Conservation (phyloP, 2,329 filamentous ascomycete species). For the Fusarium sarcochroum region DNA sequence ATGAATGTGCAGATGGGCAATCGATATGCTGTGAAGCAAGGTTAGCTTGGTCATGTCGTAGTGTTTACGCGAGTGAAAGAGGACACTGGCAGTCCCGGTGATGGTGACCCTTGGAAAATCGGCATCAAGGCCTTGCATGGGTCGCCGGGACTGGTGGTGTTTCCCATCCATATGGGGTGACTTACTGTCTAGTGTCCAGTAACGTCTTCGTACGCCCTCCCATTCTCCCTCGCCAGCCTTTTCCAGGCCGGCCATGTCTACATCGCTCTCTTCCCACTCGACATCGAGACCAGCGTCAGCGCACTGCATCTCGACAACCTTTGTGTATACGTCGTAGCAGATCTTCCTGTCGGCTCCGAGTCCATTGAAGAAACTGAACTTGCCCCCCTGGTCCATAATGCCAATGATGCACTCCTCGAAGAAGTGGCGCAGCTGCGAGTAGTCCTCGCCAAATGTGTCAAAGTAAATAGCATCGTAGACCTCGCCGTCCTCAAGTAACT, state of each 20-base stretch:
- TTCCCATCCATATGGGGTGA: slow-evolving; percentile 25
- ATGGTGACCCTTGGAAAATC: background rate
- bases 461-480: slow-evolving; percentile 94
- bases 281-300: slow-evolving; percentile 91
- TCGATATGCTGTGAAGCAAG: slow-evolving; percentile 69
- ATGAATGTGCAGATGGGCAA: slow-evolving; percentile 83
- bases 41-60: slow-evolving; percentile 38
- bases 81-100: background rate
- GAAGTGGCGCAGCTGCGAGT: slow-evolving; percentile 85
- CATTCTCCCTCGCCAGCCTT: slow-evolving; percentile 81
- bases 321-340: slow-evolving; percentile 96
- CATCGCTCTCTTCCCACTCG: slow-evolving; percentile 83
- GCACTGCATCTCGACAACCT: slow-evolving; percentile 91
- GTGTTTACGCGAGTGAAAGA: background rate
- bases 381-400: slow-evolving; percentile 78
- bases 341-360: slow-evolving; percentile 92
- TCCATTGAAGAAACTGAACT: slow-evolving; percentile 91
- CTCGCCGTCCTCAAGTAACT: slow-evolving; percentile 76
- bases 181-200: slow-evolving; percentile 87
- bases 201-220: slow-evolving; percentile 88
- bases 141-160: too few species aligned
- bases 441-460: slow-evolving; percentile 97
- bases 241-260: slow-evolving; percentile 76
- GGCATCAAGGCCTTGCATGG: too few species aligned
- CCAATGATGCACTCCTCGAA: slow-evolving; percentile 90